phyloP scores from a whole-genome alignment of 352 stramenopile genomes.

The Globisporangium carolinianum region DNA sequence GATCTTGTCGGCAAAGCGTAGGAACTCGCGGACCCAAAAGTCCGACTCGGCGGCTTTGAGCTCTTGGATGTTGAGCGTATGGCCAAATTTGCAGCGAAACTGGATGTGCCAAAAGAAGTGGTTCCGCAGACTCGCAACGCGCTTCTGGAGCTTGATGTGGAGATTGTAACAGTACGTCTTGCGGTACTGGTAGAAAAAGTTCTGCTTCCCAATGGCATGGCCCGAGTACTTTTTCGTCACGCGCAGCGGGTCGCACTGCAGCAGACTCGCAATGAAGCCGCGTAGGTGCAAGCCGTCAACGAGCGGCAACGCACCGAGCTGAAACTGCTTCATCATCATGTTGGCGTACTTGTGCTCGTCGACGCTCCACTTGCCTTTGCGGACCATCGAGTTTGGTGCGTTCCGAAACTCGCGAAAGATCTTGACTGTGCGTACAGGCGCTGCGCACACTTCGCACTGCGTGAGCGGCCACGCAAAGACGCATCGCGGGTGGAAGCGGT shows the following conservation, averaged over 20 bases:
- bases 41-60: constrained; percentile 59
- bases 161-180: constrained; percentile 73
- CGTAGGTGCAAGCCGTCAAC: constrained; percentile 61
- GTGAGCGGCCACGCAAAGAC: constrained; percentile 60
- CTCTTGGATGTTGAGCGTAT: constrained; percentile 51
- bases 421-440: constrained; percentile 26
- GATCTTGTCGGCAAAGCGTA: constrained; percentile 60
- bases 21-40: constrained; percentile 66
- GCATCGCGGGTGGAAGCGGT: constrained; percentile 74
- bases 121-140: constrained; percentile 71
- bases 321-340: constrained; percentile 81
- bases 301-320: constrained; percentile 59
- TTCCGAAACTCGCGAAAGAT: constrained; percentile 47
- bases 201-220: constrained; percentile 74
- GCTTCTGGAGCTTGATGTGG: constrained; percentile 73
- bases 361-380: constrained; percentile 72
- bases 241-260: constrained; percentile 77
- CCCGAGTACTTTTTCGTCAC: constrained; percentile 79
- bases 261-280: constrained; percentile 63
- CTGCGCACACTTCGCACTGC: constrained; percentile 59
- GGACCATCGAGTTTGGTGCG: constrained; percentile 31
- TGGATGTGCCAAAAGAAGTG: constrained; percentile 83
- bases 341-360: constrained; percentile 78
- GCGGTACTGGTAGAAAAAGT: constrained; percentile 53
- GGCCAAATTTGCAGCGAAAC: constrained; percentile 58